Conservation (phyloP, 2,329 filamentous ascomycete genomes). For the Fusarium incarnatum region DNA sequence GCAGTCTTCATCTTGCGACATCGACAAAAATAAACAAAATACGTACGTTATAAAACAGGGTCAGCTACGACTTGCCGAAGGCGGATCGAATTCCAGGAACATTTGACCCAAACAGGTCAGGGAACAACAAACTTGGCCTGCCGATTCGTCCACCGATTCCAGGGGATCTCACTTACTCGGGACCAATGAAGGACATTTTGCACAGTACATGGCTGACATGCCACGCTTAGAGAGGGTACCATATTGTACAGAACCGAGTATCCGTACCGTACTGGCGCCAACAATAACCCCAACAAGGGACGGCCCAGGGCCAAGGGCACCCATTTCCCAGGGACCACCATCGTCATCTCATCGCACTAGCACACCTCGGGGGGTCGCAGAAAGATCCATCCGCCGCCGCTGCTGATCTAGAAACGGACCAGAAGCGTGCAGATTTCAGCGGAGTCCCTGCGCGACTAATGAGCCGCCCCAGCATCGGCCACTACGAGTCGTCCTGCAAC, state of each 20-base stretch:
- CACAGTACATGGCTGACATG: constrained; percentile 16
- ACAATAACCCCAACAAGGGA: constrained; percentile 25
- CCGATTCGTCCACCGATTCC: constrained; percentile 35
- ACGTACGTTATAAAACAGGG: constrained; percentile 11
- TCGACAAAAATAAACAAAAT: constrained; percentile 23
- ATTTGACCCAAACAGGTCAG: constrained; percentile 39
- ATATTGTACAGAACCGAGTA: not conserved
- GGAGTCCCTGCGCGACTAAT: constrained; percentile 43
- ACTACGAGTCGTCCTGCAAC: constrained; percentile 42
- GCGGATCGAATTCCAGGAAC: constrained; percentile 37
- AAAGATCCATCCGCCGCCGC: constrained; percentile 43
- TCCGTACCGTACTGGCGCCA: constrained; percentile 1
- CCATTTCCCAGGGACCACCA: constrained; percentile 33
- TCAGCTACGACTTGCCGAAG: constrained; percentile 32
- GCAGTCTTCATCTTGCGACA: not conserved
- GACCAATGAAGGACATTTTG: constrained; percentile 26
- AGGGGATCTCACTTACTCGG: constrained; percentile 25
- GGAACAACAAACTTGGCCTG: constrained; percentile 37
- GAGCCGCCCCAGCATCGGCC: constrained; percentile 45
- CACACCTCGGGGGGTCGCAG: constrained; percentile 27
- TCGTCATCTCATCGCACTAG: constrained; percentile 31
- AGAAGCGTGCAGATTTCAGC: constrained; percentile 46
- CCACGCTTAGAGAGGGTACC: constrained; percentile 11
- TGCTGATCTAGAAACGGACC: constrained; percentile 49
- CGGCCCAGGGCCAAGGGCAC: constrained; percentile 18